A percentile compares a stretch with the other conserved stretches of the same genome.
Conservation (phyloP, 2,329 filamentous ascomycete species). For the Apiospora hydei region DNA sequence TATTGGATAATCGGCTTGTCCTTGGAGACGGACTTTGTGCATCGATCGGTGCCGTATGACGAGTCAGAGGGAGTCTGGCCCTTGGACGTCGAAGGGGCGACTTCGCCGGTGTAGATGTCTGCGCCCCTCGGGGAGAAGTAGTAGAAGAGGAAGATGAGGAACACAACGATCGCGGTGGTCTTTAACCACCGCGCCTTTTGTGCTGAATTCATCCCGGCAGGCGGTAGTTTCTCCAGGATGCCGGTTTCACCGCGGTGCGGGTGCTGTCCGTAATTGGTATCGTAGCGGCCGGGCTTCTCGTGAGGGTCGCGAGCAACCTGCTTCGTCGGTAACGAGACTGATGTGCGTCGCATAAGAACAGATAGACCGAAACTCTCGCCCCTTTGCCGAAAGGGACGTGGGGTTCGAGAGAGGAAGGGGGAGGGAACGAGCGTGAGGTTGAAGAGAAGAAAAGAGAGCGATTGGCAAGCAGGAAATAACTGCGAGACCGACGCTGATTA, state of each 20-base stretch:
- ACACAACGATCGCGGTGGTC: conserved; percentile 67
- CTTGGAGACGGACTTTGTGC: conserved; percentile 82
- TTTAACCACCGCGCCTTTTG: conserved; percentile 72
- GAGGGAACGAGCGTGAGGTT: conserved; percentile 9
- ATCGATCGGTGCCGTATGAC: conserved; percentile 74
- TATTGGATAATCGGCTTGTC: conserved; percentile 97
- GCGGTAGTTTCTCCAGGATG: conserved; percentile 62
- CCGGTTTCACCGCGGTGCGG: conserved; percentile 50
- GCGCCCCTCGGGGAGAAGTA: conserved; percentile 67
- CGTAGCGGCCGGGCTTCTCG: conserved; percentile 71
- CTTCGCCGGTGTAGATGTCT: conserved; percentile 56
- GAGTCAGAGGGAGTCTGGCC: conserved; percentile 66
- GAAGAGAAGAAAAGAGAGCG: conserved; percentile 15
- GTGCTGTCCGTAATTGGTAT: conserved; percentile 40
- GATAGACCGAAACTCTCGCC: conserved; percentile 27
- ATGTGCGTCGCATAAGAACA: conserved; percentile 67
- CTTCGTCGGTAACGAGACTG: conserved; percentile 69
- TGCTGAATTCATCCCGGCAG: conserved; percentile 67
- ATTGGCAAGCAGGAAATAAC: not conserved
- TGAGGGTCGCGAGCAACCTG: conserved; percentile 66
- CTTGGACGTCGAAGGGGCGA: conserved; percentile 43
- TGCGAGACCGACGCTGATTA: conserved; percentile 12
- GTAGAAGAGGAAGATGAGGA: conserved; percentile 68
- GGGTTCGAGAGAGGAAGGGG: conserved; percentile 23
- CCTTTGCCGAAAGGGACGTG: conserved; percentile 29